Evolutionary conservation across 495 filamentous ascomycete species (phyloP), one percentile per base, ranked within the genome.

Genomic region (Echria macrotheca): DNA sequence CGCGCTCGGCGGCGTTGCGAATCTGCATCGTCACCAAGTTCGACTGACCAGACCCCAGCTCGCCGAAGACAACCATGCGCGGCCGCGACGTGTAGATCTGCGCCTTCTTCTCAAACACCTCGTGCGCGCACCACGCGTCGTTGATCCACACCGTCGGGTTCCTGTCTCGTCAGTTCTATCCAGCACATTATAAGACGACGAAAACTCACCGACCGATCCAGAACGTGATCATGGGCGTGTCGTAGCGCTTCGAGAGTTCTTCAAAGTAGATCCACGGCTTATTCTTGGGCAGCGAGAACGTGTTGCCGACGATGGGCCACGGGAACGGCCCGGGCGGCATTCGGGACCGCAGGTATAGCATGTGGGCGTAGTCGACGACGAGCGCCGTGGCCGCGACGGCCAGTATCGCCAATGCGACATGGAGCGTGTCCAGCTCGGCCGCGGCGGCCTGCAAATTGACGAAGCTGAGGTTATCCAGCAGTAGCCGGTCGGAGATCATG

Each of bases 221-320:
- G 52, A 80, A 78, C 1, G 81, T 84, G n/a, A 84, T 74, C 0
- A 82, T 52, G 1, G 77, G 73, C 0, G 74, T 65, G 21, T 76
- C 62, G 47, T 77, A 74, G 39, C 65, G 52, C 53, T 78, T 78
- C 5, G 81, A 74, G 0, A 83, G 59, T 36, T 72, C 53, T 40
- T 84, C 81, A 50, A 84, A 83, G 63, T 79, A 79, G 18, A 81
- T 73, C 81, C 81, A 83, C 2, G 80, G 79, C 49, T 83, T 83
- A 24, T 63, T 72, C n/a, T 77, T 67, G 0, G 81, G 81, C 1
- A 83, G 65, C 35, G 70, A 67, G 41, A 73, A 76, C 6, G 79
- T 82, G 51, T 83, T 83, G 11, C 81, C 80, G 28, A 75, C 56
- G 38, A 76, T 65, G 21, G 73, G 73, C 44, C 53, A 50, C 3